phyloP scores from a whole-genome alignment of 768 basidiomycete species.

The Auriscalpium orientale region DNA sequence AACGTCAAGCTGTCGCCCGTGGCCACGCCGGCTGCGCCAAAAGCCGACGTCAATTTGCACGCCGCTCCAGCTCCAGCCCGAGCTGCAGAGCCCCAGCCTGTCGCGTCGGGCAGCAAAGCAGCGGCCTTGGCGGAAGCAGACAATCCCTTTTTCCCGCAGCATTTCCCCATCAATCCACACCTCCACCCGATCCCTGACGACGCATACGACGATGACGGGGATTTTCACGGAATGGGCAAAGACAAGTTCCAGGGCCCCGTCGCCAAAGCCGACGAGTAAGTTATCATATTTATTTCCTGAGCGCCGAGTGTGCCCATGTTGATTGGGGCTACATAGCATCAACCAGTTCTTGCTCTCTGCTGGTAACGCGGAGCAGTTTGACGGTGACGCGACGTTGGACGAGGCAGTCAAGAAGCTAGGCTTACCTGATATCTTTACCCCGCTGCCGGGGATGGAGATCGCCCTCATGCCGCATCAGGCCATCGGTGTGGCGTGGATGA shows the following conservation, averaged over 20 bases:
- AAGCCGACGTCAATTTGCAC: not conserved
- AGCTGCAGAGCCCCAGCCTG: too few relatives aligned
- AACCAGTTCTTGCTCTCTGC: conserved; percentile 46
- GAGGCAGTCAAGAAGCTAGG: conserved; percentile 47
- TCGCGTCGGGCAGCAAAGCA: not conserved
- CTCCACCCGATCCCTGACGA: conserved; percentile 14
- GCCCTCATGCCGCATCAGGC: conserved; percentile 63
- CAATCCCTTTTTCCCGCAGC: not conserved
- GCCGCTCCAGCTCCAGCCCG: too few relatives aligned
- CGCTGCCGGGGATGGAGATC: conserved; percentile 52
- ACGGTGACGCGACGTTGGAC: conserved; percentile 51
- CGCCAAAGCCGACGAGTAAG: conserved; percentile 45
- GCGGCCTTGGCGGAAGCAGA: not conserved
- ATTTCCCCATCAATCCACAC: not conserved
- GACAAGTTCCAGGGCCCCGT: conserved; percentile 39
- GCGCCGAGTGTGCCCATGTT: too few relatives aligned
- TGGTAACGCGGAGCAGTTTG: conserved; percentile 51
- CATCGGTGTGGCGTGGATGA: conserved; percentile 42
- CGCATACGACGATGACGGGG: conserved; percentile 34
- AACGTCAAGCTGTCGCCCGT: conserved; percentile 6
- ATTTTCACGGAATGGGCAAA: conserved; percentile 39
- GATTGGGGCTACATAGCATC: conserved; percentile 29
- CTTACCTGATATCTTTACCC: conserved; percentile 37
- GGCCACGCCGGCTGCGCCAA: not conserved
- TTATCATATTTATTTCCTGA: conserved; percentile 3